Conservation (phyloP, 768 basidiomycete genomes). For the Lactarius trivialis region DNA sequence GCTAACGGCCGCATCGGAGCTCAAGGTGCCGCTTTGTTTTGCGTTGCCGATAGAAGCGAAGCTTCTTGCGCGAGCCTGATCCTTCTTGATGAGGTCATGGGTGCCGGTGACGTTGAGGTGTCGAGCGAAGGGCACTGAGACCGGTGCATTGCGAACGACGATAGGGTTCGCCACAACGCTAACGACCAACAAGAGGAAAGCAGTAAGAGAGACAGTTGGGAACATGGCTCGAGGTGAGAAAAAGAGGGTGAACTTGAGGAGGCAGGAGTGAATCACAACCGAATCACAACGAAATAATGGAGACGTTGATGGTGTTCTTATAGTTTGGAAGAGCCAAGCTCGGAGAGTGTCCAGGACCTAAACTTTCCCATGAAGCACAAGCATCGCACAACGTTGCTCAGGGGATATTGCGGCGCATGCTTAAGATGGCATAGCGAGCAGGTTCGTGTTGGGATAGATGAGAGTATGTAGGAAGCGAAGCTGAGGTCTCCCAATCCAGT, state of each 20-base stretch:
- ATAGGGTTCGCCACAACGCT: conserved; percentile 25
- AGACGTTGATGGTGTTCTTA: neutral
- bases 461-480: neutral
- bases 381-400: neutral
- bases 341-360: neutral
- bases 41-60: conserved; percentile 37
- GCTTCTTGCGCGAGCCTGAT: conserved; percentile 43
- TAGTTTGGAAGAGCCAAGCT: neutral
- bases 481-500: neutral
- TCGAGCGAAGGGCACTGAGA: conserved; percentile 48
- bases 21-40: conserved; percentile 26
- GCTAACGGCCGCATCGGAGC: conserved; percentile 23
- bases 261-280: conserved; percentile 1
- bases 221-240: conserved; percentile 23
- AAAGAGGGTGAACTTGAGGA: neutral
- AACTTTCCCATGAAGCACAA: neutral
- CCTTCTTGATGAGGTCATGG: conserved; percentile 44
- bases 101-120: conserved; percentile 47
- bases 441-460: neutral
- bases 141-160: conserved; percentile 22
- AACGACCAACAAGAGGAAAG: conserved; percentile 24
- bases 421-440: neutral
- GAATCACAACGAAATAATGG: conserved; percentile 4
- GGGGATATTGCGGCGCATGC: neutral
- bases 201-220: conserved; percentile 25